Evolutionary conservation across 768 basidiomycete species (phyloP).

Genomic region (Dentipellis sp.): DNA sequence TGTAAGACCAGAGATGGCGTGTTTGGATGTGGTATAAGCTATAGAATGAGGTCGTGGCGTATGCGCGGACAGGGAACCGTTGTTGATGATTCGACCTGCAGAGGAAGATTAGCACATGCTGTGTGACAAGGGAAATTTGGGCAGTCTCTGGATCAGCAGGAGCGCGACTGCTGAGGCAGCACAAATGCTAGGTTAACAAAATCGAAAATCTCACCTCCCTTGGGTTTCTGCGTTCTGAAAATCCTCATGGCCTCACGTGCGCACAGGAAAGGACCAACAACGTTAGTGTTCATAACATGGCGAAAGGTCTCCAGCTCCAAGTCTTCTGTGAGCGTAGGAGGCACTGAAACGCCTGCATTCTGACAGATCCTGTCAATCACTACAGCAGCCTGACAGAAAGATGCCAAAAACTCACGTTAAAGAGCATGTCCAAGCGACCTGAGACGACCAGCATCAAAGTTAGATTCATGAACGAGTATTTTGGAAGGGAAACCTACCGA

Average conservation of each 20-base stretch:
- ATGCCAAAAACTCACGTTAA: not conserved
- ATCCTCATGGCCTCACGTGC: conserved; percentile 63
- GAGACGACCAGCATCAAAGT: not conserved
- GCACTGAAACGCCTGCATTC: not conserved
- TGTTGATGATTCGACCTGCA: conserved; percentile 73
- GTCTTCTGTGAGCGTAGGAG: not conserved
- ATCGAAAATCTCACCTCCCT: not conserved
- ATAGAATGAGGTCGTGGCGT: conserved; percentile 53
- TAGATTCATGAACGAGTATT: not conserved
- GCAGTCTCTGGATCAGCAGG: too few relatives aligned
- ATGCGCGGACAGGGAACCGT: conserved; percentile 71
- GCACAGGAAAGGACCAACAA: conserved; percentile 67
- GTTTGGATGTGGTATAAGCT: conserved; percentile 74
- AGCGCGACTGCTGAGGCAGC: too few relatives aligned
- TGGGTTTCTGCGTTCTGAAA: conserved; percentile 65
- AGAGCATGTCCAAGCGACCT: not conserved
- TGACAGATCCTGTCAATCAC: not conserved
- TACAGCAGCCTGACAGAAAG: not conserved
- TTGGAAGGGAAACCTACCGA: conserved; percentile 5
- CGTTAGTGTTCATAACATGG: conserved; percentile 64
- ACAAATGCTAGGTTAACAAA: not conserved
- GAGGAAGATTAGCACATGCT: not conserved
- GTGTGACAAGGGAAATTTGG: too few relatives aligned
- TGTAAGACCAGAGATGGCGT: conserved; percentile 70
- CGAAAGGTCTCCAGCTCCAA: not conserved